Evolutionary conservation across 1,139 yeast genomes (phyloP).

Genomic region (Casaregolazyma lundiana): DNA sequence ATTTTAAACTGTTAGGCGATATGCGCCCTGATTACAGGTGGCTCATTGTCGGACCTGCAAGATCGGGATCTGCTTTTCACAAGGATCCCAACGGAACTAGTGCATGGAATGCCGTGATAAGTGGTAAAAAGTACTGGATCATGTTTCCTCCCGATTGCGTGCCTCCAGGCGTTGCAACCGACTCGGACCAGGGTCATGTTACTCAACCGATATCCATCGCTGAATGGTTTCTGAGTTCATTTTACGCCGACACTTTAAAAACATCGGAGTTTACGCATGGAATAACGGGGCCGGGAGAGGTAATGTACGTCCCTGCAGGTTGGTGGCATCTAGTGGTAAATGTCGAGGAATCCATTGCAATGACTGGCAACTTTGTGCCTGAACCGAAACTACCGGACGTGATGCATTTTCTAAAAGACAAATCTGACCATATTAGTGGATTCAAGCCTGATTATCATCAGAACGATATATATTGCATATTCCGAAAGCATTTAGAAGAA

Average conservation of each 20-base stretch:
- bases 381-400: constrained; percentile 47
- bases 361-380: constrained; percentile 88
- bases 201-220: constrained; percentile 87
- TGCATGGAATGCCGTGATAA: constrained; percentile 81
- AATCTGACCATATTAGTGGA: constrained; percentile 71
- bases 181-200: constrained; percentile 72
- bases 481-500: constrained; percentile 8
- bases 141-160: constrained; percentile 73
- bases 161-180: constrained; percentile 86
- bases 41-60: constrained; percentile 76
- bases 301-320: constrained; percentile 84
- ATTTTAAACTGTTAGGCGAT: constrained; percentile 32
- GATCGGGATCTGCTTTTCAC: constrained; percentile 87
- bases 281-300: constrained; percentile 75
- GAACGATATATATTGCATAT: constrained; percentile 12
- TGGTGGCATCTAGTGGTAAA: constrained; percentile 97
- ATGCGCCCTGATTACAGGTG: constrained; percentile 82
- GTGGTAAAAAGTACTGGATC: constrained; percentile 76
- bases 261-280: constrained; percentile 52
- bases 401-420: constrained; percentile 61
- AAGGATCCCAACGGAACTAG: constrained; percentile 88
- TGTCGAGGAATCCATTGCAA: constrained; percentile 63
- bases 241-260: constrained; percentile 41
- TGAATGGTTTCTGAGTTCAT: constrained; percentile 84
- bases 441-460: constrained; percentile 40